Percentiles rank a stretch among this genome's conserved stretches.
Conservation (phyloP, 176 grass and related monocot species). For the Panicum miliaceum region DNA sequence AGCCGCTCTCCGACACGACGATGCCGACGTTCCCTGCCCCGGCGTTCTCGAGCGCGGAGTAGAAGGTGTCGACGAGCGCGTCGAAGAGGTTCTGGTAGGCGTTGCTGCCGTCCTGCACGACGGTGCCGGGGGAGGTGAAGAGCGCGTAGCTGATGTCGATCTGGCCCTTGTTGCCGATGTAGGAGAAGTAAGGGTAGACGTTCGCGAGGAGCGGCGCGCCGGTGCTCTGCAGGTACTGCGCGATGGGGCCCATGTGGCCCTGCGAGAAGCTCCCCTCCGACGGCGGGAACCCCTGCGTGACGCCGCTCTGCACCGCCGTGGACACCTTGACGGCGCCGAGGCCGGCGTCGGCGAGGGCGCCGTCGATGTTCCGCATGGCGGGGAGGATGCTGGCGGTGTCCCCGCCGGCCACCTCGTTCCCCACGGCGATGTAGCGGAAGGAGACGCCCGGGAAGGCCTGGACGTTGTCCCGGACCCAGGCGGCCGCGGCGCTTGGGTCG, state of each 20-base stretch:
- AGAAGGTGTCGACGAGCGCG: constrained; percentile 52
- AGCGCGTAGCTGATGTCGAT: constrained; percentile 55
- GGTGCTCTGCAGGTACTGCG: constrained; percentile 53
- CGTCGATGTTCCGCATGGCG: constrained; percentile 50
- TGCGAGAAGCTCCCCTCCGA: constrained; percentile 49
- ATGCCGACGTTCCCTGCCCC: constrained; percentile 41
- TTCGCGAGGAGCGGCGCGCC: constrained; percentile 61
- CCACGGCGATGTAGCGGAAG: constrained; percentile 62
- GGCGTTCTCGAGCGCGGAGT: constrained; percentile 54
- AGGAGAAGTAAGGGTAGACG: constrained; percentile 73
- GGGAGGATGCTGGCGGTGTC: constrained; percentile 45
- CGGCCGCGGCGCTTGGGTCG: not conserved
- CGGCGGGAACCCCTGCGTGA: constrained; percentile 53
- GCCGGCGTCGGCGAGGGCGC: constrained; percentile 7
- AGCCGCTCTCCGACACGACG: constrained; percentile 68
- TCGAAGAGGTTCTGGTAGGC: constrained; percentile 73
- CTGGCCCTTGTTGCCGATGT: not conserved
- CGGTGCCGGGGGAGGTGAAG: constrained; percentile 41
- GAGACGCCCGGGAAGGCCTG: constrained; percentile 23
- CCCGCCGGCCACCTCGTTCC: constrained; percentile 58
- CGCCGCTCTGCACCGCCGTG: constrained; percentile 58
- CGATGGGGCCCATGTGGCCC: constrained; percentile 46
- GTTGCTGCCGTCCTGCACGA: constrained; percentile 58
- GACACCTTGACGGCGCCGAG: constrained; percentile 45
- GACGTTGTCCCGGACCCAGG: constrained; percentile 54